Base-by-base conservation (phyloP, 371 early-diverging fungal species). In the Phascolomyces articulosus region DNA sequence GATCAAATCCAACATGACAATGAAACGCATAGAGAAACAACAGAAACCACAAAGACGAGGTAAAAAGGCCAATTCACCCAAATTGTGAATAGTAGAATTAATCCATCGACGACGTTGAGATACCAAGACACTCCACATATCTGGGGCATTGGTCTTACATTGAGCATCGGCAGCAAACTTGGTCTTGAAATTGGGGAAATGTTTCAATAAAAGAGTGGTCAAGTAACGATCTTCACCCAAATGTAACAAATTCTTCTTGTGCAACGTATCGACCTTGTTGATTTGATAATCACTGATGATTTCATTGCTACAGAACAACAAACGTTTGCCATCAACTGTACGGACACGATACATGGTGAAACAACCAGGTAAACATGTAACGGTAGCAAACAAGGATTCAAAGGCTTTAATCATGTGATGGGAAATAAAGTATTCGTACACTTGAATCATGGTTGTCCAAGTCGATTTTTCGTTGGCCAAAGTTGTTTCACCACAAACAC, bases 371-470 rank as follows among this genome's bases (percentile, higher is more conserved):
- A 97, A 83, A 81, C 98, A 98, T 20, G 97, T 96, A 28, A 97
- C 98, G 31, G 93, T 86, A 1, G 99, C 99, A 73, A 99, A 99
- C 47, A 99, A 89, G 26, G 96, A 96, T 83, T 99, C 99, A 83
- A 99, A 99, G 0, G 99, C 93, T 80, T 99, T 99, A 54, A 95
- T 90, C 67, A 99, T 77, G 73, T 98, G 97, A 80, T 99, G 99
- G 38, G 98, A 97, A 62, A 99, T 98, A 73, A 96, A 99, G 87
- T 99, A 98, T 72, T 97, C 97, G 80, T 95, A 98, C 27, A 99
- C 98, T 75, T 99, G 99, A 75, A 99, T 96, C 96, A 97, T 98
- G 4, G 99, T 98, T n/a, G 95, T 93, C 93, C 93, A 95, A 18
- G 94, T 90, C 63, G 87, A 86, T 64, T 93, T 93, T 67, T 94